Evolutionary conservation across 2,329 filamentous ascomycete genomes (phyloP).

Genomic region (Chalara sp.): DNA sequence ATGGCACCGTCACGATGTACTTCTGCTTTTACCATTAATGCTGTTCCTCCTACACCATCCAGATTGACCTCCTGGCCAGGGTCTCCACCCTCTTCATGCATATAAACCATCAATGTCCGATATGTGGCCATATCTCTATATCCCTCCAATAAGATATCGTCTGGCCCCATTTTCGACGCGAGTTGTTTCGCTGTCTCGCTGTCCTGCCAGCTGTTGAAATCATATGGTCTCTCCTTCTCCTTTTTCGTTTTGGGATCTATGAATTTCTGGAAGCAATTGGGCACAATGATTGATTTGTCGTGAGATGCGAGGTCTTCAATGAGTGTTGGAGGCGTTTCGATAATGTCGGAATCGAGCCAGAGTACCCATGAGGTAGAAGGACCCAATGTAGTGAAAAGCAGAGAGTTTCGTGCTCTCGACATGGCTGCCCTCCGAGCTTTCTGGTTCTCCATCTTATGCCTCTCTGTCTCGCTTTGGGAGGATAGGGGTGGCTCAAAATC

Average conservation of each 20-base stretch:
- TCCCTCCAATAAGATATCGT: constrained; percentile 90
- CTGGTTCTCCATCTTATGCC: constrained; percentile 88
- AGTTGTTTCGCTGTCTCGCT: constrained; percentile 72
- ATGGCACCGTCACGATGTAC: constrained; percentile 96
- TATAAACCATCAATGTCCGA: constrained; percentile 81
- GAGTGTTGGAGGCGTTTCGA: constrained; percentile 77
- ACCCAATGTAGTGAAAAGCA: constrained; percentile 91
- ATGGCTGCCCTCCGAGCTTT: constrained; percentile 81
- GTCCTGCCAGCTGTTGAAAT: constrained; percentile 97
- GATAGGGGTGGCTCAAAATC: constrained; percentile 79
- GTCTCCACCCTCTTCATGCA: constrained; percentile 54
- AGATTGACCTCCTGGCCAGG: constrained; percentile 61
- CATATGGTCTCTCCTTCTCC: constrained; percentile 76
- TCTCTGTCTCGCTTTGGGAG: constrained; percentile 80
- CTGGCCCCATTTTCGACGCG: constrained; percentile 72
- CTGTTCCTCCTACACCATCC: constrained; percentile 90
- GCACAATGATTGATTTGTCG: constrained; percentile 85
- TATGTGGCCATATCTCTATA: constrained; percentile 93
- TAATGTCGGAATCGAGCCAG: constrained; percentile 88
- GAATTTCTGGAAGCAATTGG: constrained; percentile 92
- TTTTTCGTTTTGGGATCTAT: constrained; percentile 61
- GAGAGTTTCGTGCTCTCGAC: constrained; percentile 87
- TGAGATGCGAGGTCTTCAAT: constrained; percentile 88
- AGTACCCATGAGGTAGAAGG: constrained; percentile 92
- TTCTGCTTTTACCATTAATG: constrained; percentile 89